Evolutionary conservation across 495 filamentous ascomycete species (phyloP), one percentile per base, ranked within the genome.

Genomic region (Neurospora intermedia): DNA sequence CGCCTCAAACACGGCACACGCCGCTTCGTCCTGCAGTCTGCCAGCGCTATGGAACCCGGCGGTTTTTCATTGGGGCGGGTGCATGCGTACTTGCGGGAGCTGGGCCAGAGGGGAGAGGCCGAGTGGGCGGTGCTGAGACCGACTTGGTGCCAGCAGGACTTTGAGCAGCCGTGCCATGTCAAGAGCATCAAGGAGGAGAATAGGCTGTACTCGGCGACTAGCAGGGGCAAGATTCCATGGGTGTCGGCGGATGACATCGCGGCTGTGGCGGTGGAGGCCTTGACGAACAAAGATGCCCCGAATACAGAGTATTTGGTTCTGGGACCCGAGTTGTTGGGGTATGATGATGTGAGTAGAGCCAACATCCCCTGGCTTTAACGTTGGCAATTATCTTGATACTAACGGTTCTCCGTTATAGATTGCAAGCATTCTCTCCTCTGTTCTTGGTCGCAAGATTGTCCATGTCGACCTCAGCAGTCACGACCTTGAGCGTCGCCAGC

Each of bases 171-270:
- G 0, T 74, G 72, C 48, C 78, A 82, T 70, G 69, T 77, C 10
- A n/a, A 42, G 8, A 74, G 80, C 0, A 81, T 88, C 75, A 78
- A 76, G 10, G 76, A 82, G n/a, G 80, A 84, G 72, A 76, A 79
- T 77, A 81, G 80, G 54, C 77, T 88, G 23, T 82, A 84, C 76
- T 84, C 84, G 31, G 82, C 84, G 7, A 80, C 82, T 0, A 78
- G 82, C 16, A 72, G 81, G 20, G 86, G 84, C 20, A 83, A 81
- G 73, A 78, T 87, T 62, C 82, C 84, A 0, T 87, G 83, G 76
- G 76, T 87, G n/a, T 82, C 81, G 23, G 81, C 81, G 7, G 75
- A 82, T 18, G 86, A 87, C 71, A 85, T 88, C 69, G 85, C 85
- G 2, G 79, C 81, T 27, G 83, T 86, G 3, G 85, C 82, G 38